Conservation (phyloP, 257 asterid species). For the Anisodus tanguticus region DNA sequence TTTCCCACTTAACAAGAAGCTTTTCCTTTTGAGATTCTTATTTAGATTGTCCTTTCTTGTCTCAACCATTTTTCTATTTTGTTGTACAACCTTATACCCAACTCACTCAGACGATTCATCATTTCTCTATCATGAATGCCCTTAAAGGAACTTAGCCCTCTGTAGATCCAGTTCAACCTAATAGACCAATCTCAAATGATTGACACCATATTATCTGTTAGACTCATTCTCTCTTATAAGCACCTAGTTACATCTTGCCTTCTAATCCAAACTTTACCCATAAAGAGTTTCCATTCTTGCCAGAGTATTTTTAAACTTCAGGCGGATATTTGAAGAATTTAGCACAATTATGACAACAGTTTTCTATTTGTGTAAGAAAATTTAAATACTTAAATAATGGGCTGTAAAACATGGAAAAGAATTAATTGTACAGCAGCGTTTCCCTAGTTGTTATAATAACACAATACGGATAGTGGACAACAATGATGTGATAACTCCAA, state of each 20-base stretch:
- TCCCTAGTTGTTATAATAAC: background rate
- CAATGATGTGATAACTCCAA: background rate
- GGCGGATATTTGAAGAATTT: conserved; percentile 5
- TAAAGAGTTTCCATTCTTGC: conserved; percentile 14
- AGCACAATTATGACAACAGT: background rate
- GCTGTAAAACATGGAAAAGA: background rate
- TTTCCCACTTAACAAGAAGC: conserved; percentile 4
- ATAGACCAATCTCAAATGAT: background rate
- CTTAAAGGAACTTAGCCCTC: conserved; percentile 18
- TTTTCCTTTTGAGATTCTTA: background rate
- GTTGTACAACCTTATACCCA: background rate
- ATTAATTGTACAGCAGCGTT: conserved; percentile 6
- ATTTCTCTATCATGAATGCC: background rate
- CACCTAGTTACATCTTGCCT: background rate
- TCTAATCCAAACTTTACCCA: background rate
- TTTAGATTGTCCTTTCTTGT: conserved; percentile 8
- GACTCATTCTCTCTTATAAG: conserved; percentile 7
- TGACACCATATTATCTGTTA: background rate
- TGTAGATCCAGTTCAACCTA: conserved; percentile 7
- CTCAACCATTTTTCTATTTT: background rate
- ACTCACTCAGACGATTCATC: background rate
- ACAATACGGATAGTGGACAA: background rate
- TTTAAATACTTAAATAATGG: background rate
- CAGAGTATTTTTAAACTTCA: conserved; percentile 6
- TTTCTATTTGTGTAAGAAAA: background rate